phyloP scores from a whole-genome alignment of 2,329 filamentous ascomycete genomes.

The Cladophialophora chaetospira region DNA sequence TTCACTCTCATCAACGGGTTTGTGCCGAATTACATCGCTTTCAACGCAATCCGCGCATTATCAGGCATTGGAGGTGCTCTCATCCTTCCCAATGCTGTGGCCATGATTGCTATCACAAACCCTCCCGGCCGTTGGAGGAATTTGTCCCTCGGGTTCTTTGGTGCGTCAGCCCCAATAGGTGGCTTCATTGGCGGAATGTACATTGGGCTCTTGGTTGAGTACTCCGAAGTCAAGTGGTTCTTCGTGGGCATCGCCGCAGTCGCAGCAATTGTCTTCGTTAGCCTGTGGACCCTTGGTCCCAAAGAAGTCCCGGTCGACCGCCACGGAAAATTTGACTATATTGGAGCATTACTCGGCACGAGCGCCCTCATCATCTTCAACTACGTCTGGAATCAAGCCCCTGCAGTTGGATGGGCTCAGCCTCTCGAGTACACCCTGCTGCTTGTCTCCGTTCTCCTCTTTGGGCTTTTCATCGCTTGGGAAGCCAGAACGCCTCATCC shows the following conservation, averaged over 20 bases:
- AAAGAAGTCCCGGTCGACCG: conserved; percentile 39
- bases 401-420: conserved; percentile 48
- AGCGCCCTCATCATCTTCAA: conserved; percentile 50
- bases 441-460: conserved; percentile 41
- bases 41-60: neutral
- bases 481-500: conserved; percentile 45
- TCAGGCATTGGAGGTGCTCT: neutral
- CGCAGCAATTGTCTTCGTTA: neutral
- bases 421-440: conserved; percentile 47
- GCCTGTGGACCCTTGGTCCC: conserved; percentile 19
- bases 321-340: conserved; percentile 44
- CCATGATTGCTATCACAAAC: neutral
- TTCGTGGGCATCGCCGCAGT: too few relatives aligned
- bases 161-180: neutral
- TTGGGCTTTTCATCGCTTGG: conserved; percentile 43
- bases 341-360: conserved; percentile 45
- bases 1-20: neutral
- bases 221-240: too few relatives aligned
- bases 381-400: conserved; percentile 55
- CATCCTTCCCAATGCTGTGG: neutral
- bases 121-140: neutral
- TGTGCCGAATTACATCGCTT: neutral
- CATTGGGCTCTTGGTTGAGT: too few relatives aligned
- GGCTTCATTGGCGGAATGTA: neutral
- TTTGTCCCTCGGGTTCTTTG: neutral